Base-by-base conservation (phyloP, 345 rosid genomes). In the Mallotus nudiflorus region DNA sequence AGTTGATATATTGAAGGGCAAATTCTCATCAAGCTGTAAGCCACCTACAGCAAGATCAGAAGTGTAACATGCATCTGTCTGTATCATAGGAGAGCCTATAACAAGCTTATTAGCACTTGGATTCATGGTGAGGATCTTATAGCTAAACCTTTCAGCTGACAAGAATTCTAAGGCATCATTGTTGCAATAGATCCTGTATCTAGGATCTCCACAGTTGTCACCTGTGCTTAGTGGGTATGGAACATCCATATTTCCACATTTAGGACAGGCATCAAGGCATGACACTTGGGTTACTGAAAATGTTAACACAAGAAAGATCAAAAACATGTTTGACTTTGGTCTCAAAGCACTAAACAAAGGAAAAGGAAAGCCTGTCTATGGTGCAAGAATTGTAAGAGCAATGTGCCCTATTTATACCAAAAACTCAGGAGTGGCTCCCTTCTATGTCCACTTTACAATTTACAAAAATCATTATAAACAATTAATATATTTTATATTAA, bases 181-280 rank as follows among this genome's bases (percentile, higher is more conserved):
- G 72, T 83, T 82, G 69, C 89, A 86, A 63, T 73, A 76, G 60
- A 86, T 76, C 67, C 63, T 74, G 55, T 86, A 85, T 64, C 74
- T 77, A 24, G 83, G 67, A 72, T 85, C 83, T 39, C 87, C 93
- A 80, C 93, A 88, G 62, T 53, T 69, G 3, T 73, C 73, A 18
- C 51, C 31, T 0, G 84, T 86, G 85, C 89, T 85, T 33, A 85
- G 86, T 18, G 93, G 93, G 78, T 73, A 80, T 48, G 89, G 90
- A 39, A 85, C 85, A 68, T 72, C 82, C 60, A 68, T 69, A 65
- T 45, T 73, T 5, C 88, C 90, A 70, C 93, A 88, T 78, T 79
- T 82, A 3, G 86, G 86, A 60, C 89, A 88, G 65, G 69, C 57
- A 57, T 35, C 56, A 19, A 58, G 33, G 22, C 81, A 53, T 65